Conservation (phyloP, 31 red algal species). For the Asparagopsis taxiformis region DNA sequence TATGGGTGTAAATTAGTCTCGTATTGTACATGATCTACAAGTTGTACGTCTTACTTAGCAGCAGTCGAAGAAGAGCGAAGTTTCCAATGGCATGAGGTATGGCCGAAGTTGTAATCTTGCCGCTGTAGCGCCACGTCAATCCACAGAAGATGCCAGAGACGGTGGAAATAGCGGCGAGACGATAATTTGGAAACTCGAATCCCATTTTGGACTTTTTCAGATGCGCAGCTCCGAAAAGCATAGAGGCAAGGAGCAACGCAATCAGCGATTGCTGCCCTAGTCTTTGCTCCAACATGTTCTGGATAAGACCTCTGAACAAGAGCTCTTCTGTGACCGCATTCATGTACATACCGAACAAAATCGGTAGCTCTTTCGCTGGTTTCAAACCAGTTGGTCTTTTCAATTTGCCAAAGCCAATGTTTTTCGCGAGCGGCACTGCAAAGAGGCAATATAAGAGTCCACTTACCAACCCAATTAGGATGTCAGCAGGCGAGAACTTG, state of each 20-base stretch:
- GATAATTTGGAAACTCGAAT: slow-evolving; percentile 28
- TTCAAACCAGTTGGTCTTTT: slow-evolving; percentile 8
- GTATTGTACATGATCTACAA: slow-evolving; percentile 19
- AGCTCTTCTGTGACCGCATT: slow-evolving; percentile 48
- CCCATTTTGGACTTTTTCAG: slow-evolving; percentile 30
- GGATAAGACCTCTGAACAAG: slow-evolving; percentile 53
- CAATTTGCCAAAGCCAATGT: slow-evolving; percentile 37
- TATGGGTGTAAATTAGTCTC: no score
- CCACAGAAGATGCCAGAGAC: slow-evolving; percentile 26
- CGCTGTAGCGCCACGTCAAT: slow-evolving; percentile 44
- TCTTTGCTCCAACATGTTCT: slow-evolving; percentile 63
- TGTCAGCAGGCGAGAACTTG: slow-evolving; percentile 31
- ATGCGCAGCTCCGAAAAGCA: slow-evolving; percentile 24
- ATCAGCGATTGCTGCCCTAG: slow-evolving; percentile 17
- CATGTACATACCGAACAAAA: slow-evolving; percentile 54
- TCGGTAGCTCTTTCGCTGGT: slow-evolving; percentile 15
- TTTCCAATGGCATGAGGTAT: slow-evolving; percentile 37
- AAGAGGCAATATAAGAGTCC: slow-evolving; percentile 8
- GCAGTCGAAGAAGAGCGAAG: slow-evolving; percentile 32
- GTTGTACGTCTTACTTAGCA: slow-evolving; percentile 22
- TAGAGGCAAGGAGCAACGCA: slow-evolving; percentile 21
- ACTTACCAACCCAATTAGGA: slow-evolving; percentile 7
- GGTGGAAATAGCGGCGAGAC: slow-evolving; percentile 13
- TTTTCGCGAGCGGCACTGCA: slow-evolving; percentile 20
- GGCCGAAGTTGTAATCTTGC: slow-evolving; percentile 54